phyloP scores from a whole-genome alignment of 192 early-diverging fungal genomes.

The Coemansia sp. region DNA sequence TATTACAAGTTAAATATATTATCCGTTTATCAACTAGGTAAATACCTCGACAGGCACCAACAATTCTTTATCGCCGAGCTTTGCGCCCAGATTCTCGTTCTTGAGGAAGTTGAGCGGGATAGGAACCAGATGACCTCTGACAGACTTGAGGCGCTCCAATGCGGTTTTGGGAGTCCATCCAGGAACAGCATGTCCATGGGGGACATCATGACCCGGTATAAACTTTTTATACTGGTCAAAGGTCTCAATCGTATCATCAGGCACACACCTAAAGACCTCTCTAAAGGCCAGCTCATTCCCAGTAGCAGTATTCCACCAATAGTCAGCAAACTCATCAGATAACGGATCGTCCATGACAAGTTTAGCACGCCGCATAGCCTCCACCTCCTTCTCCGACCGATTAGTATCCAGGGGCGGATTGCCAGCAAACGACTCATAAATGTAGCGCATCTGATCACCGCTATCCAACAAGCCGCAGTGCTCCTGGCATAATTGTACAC shows the following conservation, averaged over 20 bases:
- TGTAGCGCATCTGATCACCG: slow-evolving; percentile 52
- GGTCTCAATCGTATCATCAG: slow-evolving; percentile 76
- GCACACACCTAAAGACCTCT: slow-evolving; percentile 84
- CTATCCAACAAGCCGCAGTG: slow-evolving; percentile 74
- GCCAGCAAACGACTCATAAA: slow-evolving; percentile 51
- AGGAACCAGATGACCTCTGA: slow-evolving; percentile 54
- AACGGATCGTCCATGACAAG: slow-evolving; percentile 69
- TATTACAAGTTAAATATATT: not conserved
- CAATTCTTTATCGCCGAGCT: slow-evolving; percentile 53
- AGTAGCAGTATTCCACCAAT: slow-evolving; percentile 70
- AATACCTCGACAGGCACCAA: slow-evolving; percentile 58
- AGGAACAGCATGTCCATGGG: slow-evolving; percentile 49
- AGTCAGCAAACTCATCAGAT: slow-evolving; percentile 60
- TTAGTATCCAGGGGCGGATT: slow-evolving; percentile 37
- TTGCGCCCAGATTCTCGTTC: slow-evolving; percentile 56
- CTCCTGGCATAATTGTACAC: slow-evolving; percentile 79
- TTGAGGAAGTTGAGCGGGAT: slow-evolving; percentile 58
- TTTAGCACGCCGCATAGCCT: slow-evolving; percentile 13
- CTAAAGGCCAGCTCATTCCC: slow-evolving; percentile 74
- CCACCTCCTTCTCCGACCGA: slow-evolving; percentile 19
- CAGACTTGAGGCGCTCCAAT: slow-evolving; percentile 38
- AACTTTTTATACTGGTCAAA: slow-evolving; percentile 63
- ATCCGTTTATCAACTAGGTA: slow-evolving; percentile 21
- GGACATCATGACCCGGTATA: slow-evolving; percentile 48
- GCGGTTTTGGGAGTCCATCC: slow-evolving; percentile 24